Base-by-base conservation (phyloP, 2,329 filamentous ascomycete genomes). In the Aspergillus ibericus region DNA sequence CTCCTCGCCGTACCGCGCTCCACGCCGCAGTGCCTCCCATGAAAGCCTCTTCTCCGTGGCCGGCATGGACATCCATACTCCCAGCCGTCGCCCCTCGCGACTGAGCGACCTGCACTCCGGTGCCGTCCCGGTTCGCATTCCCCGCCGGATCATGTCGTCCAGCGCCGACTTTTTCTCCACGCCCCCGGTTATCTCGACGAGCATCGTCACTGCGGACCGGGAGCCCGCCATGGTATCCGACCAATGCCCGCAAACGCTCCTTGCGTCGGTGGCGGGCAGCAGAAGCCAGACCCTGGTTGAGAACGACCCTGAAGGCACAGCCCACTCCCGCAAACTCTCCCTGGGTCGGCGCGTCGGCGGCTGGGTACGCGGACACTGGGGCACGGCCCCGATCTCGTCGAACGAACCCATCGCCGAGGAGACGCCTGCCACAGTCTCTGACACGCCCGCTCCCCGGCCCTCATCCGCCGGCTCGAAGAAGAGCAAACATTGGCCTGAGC, bases 41-140 rank as follows among this genome's bases (percentile, higher is more conserved):
- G 93, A 97, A 72, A 96, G 91, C 16, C 88, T 97, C 61, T 84
- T 97, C 65, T 97, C 93, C 0, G 83, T 96, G 1, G 86, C 88
- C 0, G 92, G 92, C 2, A 88, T 96, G 72, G 93, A 97, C 70
- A 96, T 96, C 51, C 92, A 96, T 72, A 92, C 90, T 0, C 81
- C 96, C 4, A 88, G 88, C 67, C 82, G 83, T 1, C 85, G 90
- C 4, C 91, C 91, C 0, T 91, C 89, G 34, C 91, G 96, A 68
- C 83, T 95, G 59, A 85, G 88, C 16, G 79, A 20, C 69, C 85
- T 61, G 72, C 82, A 52, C 79, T 80, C 32, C 76, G 84, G 22
- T n/a, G 27, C 57, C 80, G 71, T 55, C 3, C 62, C 65, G 6
- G 61, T 69, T 35, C 71, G 77, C 44, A 75, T 78, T 32, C 80